A percentile compares a stretch with the other conserved stretches of the same genome.
Conservation (phyloP, 208 protist species). For the Leishmania mexicana region DNA sequence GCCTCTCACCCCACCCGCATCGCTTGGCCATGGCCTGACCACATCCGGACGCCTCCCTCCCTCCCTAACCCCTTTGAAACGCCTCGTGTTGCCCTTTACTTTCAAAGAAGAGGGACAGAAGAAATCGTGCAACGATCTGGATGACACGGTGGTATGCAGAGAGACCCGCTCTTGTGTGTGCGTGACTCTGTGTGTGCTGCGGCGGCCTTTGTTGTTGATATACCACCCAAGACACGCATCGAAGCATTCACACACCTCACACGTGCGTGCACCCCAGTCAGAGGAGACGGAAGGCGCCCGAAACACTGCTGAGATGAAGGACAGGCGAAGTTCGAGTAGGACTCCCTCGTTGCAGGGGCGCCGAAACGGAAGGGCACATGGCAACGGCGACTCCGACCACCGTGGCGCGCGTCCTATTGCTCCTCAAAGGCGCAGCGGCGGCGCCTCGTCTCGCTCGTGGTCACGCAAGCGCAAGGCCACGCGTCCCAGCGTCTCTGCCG, state of each 20-base stretch:
- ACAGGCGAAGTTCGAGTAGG: background rate
- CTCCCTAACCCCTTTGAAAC: background rate
- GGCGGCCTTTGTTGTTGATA: background rate
- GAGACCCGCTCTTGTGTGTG: background rate
- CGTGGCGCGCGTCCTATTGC: conserved; percentile 16
- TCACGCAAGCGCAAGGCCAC: conserved; percentile 8
- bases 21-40: background rate
- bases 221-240: background rate
- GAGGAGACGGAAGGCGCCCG: background rate
- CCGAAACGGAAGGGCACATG: background rate
- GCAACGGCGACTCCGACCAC: conserved; percentile 2
- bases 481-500: conserved; percentile 3
- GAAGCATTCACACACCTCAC: background rate
- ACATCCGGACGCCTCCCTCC: background rate
- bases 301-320: background rate
- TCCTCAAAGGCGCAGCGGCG: conserved; percentile 5
- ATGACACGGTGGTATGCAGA: background rate
- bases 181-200: background rate
- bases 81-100: background rate
- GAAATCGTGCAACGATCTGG: background rate
- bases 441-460: conserved; percentile 19
- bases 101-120: background rate
- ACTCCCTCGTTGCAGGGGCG: background rate
- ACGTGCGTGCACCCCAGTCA: background rate
- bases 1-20: background rate